Evolutionary conservation across 108 stramenopile genomes (phyloP).

Genomic region (Skeletonema costatum): DNA sequence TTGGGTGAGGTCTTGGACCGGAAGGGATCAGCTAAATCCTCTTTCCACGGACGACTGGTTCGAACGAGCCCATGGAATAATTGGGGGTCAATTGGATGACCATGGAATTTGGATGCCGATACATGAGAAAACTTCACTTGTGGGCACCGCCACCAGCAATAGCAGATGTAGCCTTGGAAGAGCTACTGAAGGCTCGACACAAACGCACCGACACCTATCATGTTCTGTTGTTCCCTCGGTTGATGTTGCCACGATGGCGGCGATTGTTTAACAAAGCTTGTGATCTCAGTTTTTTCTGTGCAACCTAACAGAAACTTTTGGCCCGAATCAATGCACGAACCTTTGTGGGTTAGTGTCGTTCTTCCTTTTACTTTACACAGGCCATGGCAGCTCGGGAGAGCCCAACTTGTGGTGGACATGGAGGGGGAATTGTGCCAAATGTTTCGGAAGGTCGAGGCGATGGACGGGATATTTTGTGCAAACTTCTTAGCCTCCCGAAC

Average conservation of each 20-base stretch:
- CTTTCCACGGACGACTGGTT: background rate
- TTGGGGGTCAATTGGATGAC: background rate
- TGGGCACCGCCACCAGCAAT: conserved; percentile 45
- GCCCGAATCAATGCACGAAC: conserved; percentile 37
- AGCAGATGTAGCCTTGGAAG: conserved; percentile 37
- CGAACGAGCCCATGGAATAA: conserved; percentile 7
- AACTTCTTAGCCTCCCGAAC: conserved; percentile 22
- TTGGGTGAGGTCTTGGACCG: conserved; percentile 9
- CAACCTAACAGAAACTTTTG: conserved; percentile 9
- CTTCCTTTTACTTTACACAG: conserved; percentile 35
- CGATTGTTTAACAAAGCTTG: conserved; percentile 11
- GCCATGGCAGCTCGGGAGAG: conserved; percentile 27
- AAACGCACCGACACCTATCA: conserved; percentile 19
- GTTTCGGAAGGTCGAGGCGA: conserved; percentile 7
- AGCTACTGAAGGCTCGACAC: conserved; percentile 30
- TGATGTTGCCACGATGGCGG: conserved; percentile 6
- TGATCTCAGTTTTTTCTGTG: conserved; percentile 5
- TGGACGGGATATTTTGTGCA: conserved; percentile 37
- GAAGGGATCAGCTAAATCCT: background rate
- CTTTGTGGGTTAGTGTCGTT: conserved; percentile 20
- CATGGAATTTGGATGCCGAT: conserved; percentile 26
- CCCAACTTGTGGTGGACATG: conserved; percentile 23
- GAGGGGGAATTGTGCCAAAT: conserved; percentile 14
- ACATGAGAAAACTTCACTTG: background rate
- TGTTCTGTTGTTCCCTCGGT: conserved; percentile 9